Evolutionary conservation across 305 asterid species (phyloP).

Genomic region (Euphrasia arctica): DNA sequence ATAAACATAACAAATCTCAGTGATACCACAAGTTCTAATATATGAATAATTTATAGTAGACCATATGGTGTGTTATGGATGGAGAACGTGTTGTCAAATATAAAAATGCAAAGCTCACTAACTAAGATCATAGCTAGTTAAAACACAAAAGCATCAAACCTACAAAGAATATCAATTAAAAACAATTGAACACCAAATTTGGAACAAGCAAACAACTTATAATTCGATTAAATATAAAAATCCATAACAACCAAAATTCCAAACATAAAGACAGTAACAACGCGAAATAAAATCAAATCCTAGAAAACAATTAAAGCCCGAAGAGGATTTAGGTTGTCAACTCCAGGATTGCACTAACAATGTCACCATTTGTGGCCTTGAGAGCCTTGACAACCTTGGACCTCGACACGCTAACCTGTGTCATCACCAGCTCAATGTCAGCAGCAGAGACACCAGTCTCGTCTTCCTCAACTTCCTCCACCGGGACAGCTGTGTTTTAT

Average conservation of each 20-base stretch:
- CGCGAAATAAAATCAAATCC: not conserved
- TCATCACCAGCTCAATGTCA: conserved; percentile 86
- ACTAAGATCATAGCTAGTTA: too few relatives aligned
- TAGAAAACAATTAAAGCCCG: not conserved
- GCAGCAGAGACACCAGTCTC: conserved; percentile 70
- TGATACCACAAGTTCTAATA: too few relatives aligned
- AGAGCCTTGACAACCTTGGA: conserved; percentile 87
- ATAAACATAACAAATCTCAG: too few relatives aligned
- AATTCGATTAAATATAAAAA: not conserved
- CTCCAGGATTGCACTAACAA: conserved; percentile 95
- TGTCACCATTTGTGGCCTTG: conserved; percentile 75
- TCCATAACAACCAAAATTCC: not conserved
- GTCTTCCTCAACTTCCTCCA: conserved; percentile 57
- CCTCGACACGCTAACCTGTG: conserved; percentile 84
- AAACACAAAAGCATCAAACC: too few relatives aligned
- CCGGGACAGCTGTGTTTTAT: conserved; percentile 27
- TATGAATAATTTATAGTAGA: too few relatives aligned
- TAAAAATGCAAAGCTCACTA: too few relatives aligned
- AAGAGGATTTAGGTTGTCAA: conserved; percentile 45
- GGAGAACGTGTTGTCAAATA: too few relatives aligned
- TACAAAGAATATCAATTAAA: too few relatives aligned
- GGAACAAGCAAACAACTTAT: not conserved
- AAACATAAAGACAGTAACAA: not conserved
- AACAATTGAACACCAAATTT: too few relatives aligned
- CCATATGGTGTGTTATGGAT: too few relatives aligned